A percentile compares a stretch with the other conserved stretches of the same genome.
These are phyloP conservation scores for Rutstroemia sp. DNA, from an alignment of 2,329 filamentous ascomycete species.

Conservation along the genomic window DNA sequence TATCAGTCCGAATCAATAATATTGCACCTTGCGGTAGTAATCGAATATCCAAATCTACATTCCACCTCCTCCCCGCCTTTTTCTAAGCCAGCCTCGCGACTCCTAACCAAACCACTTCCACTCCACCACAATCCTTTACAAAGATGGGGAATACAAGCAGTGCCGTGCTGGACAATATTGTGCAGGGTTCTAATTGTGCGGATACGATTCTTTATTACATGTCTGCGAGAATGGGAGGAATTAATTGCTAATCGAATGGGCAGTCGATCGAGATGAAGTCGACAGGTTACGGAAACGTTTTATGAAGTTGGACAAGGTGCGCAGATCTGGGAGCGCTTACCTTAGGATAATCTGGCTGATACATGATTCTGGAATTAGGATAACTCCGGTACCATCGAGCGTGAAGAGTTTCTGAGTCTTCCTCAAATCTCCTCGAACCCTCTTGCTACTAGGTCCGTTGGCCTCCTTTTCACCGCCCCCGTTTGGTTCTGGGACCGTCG, in stretches of 20 bases:
- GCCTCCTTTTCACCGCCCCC: not conserved
- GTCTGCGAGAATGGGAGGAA: not conserved
- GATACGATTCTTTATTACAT: slow-evolving; percentile 1
- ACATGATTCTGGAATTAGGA: slow-evolving; percentile 50
- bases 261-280: slow-evolving; percentile 96
- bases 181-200: slow-evolving; percentile 92
- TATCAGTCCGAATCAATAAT: not conserved
- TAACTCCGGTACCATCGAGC: slow-evolving; percentile 96
- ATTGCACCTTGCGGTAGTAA: not conserved
- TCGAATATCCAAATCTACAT: not conserved
- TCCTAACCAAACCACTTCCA: slow-evolving; percentile 8
- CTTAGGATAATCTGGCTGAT: not conserved
- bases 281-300: slow-evolving; percentile 93
- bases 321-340: slow-evolving; percentile 15
- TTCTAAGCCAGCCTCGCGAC: not conserved
- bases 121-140: slow-evolving; percentile 1
- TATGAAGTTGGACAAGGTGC: slow-evolving; percentile 97
- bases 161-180: slow-evolving; percentile 85
- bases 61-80: not conserved
- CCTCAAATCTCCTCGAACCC: slow-evolving; percentile 98
- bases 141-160: slow-evolving; percentile 64
- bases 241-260: slow-evolving; percentile 3
- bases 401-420: slow-evolving; percentile 93
- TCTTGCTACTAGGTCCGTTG: slow-evolving; percentile 72
- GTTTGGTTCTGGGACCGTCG: not conserved